Evolutionary conservation across 208 protist genomes (phyloP).

Genomic region (Porcisia hertigi): DNA sequence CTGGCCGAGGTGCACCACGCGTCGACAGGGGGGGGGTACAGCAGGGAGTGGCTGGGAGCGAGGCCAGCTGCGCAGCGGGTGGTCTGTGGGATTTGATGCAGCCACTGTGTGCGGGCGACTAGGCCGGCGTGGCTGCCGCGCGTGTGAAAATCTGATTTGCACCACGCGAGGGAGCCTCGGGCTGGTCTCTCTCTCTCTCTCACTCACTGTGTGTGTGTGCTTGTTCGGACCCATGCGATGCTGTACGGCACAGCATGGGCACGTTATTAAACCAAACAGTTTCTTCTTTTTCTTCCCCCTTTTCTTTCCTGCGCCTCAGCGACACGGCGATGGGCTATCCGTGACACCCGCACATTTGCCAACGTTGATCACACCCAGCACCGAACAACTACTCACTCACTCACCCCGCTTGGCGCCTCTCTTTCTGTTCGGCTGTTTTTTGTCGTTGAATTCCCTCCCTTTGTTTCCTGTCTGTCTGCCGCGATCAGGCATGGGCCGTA

Average conservation of each 20-base stretch:
- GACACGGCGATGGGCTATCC: background rate
- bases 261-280: background rate
- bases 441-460: background rate
- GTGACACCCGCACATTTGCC: background rate
- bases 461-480: background rate
- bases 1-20: background rate
- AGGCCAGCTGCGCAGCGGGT: too few species aligned
- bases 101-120: too few species aligned
- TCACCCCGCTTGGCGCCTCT: background rate
- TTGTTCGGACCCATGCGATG: too few species aligned
- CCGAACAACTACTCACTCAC: background rate
- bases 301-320: background rate
- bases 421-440: background rate
- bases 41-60: too few species aligned
- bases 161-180: background rate
- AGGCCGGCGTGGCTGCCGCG: background rate
- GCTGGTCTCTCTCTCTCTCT: background rate
- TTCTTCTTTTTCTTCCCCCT: background rate
- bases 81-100: too few species aligned
- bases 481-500: conserved; percentile 64
- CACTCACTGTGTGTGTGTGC: too few species aligned
- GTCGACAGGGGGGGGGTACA: too few species aligned
- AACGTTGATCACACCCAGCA: background rate
- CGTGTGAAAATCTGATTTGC: background rate
- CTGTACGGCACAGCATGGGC: background rate